Base-by-base conservation (phyloP, 768 basidiomycete species). In the Stropharia rugosoannulata region DNA sequence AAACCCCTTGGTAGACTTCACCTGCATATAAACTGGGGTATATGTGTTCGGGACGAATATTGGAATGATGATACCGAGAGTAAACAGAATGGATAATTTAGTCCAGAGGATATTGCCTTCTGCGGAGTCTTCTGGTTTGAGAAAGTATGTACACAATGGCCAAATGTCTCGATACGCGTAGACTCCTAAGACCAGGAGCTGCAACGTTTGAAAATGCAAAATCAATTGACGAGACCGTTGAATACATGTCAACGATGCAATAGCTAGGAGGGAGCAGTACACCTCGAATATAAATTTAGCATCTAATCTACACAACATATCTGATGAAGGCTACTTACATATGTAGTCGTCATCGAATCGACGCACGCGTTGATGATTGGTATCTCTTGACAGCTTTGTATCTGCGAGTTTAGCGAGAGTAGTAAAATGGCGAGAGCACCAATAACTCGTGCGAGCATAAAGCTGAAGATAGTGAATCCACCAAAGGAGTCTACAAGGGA, bases 161-260 rank as follows among this genome's bases (percentile, higher is more conserved):
- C 75, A 83, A 8, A 87, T 49, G 59, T 82, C 78, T 22, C 83
- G 75, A 62, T 82, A 81, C 9, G 68, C 63, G 63, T 79, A 87
- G 1, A 84, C 72, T 4, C 49, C 59, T 71, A 58, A 72, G 59
- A 61, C 70, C 52, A 53, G 73, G 36, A 73, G 40, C 1, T 73
- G 59, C 11, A 75, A 22, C 8, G 25, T 18, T 12, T 46, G 22
- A n/a, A 27, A 27, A 27, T 46, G 45, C 22, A 11, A 27, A 4
- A 22, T 27, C 22, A 27, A 12, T 27, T n/a, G 16, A 15, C 15
- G 16, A 27, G 11, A n/a, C 10, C 12, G 45, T 13, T 22, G 29
- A 22, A 18, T 29, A 25, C 22, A 46, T 27, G 11, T 18, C 25
- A 46, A 1, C 15, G 45, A 46, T 8, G 29, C n/a, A 27, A 27